Evolutionary conservation across 2,329 filamentous ascomycete genomes (phyloP).

Genomic region (Emydomyces testavorans): DNA sequence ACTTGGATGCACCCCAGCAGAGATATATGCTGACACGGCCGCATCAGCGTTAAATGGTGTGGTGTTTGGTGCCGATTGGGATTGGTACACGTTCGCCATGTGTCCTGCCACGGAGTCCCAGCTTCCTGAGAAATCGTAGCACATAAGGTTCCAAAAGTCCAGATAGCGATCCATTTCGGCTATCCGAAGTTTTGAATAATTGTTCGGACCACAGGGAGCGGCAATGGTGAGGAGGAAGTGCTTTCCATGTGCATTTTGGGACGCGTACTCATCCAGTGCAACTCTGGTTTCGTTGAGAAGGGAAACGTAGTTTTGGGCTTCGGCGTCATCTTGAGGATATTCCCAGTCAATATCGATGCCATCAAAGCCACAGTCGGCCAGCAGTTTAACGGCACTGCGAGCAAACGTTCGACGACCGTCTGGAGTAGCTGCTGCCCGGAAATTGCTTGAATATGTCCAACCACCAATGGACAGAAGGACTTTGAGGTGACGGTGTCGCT

Average conservation of each 20-base stretch:
- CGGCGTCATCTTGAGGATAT: constrained; percentile 26
- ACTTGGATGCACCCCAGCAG: constrained; percentile 48
- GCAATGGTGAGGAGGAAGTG: constrained; percentile 40
- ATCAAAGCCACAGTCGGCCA: constrained; percentile 65
- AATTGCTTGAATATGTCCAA: constrained; percentile 67
- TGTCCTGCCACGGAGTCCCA: constrained; percentile 67
- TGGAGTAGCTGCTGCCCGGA: constrained; percentile 53
- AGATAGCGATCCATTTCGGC: constrained; percentile 39
- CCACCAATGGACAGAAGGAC: constrained; percentile 73
- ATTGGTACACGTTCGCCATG: constrained; percentile 65
- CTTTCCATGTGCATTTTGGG: constrained; percentile 26
- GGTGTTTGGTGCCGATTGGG: constrained; percentile 42
- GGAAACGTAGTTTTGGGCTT: constrained; percentile 29
- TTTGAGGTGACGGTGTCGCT: constrained; percentile 64
- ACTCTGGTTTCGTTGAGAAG: constrained; percentile 26
- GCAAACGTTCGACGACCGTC: constrained; percentile 54
- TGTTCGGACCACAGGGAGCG: constrained; percentile 32
- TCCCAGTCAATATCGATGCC: constrained; percentile 37
- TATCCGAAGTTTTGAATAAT: constrained; percentile 37
- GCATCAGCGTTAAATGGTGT: constrained; percentile 70
- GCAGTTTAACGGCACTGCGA: constrained; percentile 55
- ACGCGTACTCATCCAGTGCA: constrained; percentile 19
- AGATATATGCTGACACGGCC: constrained; percentile 62
- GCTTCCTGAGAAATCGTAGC: constrained; percentile 76
- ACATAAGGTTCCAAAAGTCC: constrained; percentile 55